These are phyloP conservation scores for Rhodocollybia butyracea DNA, from an alignment of 768 basidiomycete genomes.

Conservation along the genomic window DNA sequence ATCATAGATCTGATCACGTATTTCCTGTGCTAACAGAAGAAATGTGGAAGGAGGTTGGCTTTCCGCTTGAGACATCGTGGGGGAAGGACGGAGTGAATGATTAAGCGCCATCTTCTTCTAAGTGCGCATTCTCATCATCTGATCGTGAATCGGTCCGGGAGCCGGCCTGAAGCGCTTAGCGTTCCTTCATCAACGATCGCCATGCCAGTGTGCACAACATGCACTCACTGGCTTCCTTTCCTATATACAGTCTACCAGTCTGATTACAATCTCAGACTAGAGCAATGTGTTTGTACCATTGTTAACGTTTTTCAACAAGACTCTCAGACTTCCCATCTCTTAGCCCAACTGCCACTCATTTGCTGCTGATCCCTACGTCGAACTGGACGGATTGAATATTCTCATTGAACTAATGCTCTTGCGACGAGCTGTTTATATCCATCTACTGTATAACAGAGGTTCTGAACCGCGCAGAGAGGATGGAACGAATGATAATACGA, in stretches of 20 bases:
- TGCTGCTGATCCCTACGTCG: constrained; percentile 85
- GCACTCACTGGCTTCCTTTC: constrained; percentile 58
- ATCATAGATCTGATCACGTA: no score
- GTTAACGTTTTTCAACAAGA: constrained; percentile 5
- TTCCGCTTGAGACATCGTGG: no score
- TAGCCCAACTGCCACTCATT: constrained; percentile 62
- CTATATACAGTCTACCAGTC: constrained; percentile 84
- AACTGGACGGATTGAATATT: constrained; percentile 72
- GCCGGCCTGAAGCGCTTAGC: no score
- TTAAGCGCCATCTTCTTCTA: no score
- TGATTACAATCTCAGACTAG: constrained; percentile 72
- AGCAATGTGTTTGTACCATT: constrained; percentile 68
- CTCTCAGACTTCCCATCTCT: neutral
- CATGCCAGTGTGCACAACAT: constrained; percentile 83
- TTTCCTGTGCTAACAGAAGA: no score
- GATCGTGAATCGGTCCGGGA: no score
- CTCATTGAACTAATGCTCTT: constrained; percentile 79
- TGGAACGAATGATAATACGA: constrained; percentile 11
- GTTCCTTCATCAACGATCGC: no score
- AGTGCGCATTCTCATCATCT: no score
- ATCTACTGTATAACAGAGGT: constrained; percentile 79
- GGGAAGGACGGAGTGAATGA: no score
- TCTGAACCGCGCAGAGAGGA: constrained; percentile 52
- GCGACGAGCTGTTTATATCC: constrained; percentile 78
- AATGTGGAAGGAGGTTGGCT: no score